Conservation (phyloP, 2,329 filamentous ascomycete genomes). For the Colletotrichum ledebouriae region DNA sequence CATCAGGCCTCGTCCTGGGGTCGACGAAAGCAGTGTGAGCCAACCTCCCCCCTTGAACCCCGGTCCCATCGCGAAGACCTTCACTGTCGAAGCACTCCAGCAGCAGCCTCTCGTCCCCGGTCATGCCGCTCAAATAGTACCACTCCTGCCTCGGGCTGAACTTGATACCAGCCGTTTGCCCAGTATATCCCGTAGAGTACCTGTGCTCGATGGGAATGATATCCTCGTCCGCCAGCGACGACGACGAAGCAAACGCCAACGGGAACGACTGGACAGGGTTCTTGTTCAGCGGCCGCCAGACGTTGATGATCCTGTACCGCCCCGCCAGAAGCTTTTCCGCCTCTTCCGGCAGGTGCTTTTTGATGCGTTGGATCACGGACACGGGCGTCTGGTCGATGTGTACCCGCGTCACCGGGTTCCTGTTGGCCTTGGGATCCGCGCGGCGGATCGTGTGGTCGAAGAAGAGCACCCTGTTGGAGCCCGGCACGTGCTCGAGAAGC, state of each 20-base stretch:
- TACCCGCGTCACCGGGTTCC: conserved; percentile 77
- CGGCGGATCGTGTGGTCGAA: conserved; percentile 94
- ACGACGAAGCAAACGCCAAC: conserved; percentile 76
- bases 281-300: conserved; percentile 79
- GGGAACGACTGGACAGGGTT: conserved; percentile 75
- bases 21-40: conserved; percentile 87
- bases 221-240: conserved; percentile 71
- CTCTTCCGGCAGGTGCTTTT: conserved; percentile 71
- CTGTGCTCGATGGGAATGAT: conserved; percentile 80
- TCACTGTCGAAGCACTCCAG: conserved; percentile 85
- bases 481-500: conserved; percentile 76
- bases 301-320: conserved; percentile 87
- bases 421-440: conserved; percentile 66
- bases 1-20: conserved; percentile 76
- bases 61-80: conserved; percentile 60
- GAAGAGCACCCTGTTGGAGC: conserved; percentile 75
- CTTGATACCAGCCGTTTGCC: conserved; percentile 80
- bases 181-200: conserved; percentile 75
- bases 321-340: conserved; percentile 74
- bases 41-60: conserved; percentile 66
- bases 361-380: conserved; percentile 77
- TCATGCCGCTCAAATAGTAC: conserved; percentile 87
- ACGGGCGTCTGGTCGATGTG: conserved; percentile 86
- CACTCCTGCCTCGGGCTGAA: conserved; percentile 75
- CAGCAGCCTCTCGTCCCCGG: conserved; percentile 77